These are phyloP conservation scores for Lepidium aucheri DNA, from an alignment of 345 rosid genomes.

Conservation along the genomic window DNA sequence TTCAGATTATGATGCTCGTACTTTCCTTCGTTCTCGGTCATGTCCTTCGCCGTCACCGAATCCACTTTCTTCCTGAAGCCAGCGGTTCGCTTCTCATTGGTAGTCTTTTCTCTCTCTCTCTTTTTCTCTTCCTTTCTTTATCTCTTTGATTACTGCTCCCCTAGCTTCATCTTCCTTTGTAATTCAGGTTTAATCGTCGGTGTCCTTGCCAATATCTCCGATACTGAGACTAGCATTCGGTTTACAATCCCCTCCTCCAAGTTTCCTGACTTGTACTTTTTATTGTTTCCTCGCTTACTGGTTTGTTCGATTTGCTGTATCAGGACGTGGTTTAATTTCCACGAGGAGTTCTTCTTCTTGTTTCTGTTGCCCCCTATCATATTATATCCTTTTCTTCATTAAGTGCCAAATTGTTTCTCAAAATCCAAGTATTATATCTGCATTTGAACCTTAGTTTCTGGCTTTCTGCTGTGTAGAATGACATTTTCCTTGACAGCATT, in stretches of 20 bases:
- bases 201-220: conserved; percentile 75
- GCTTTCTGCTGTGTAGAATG: background rate
- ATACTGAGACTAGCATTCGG: conserved; percentile 87
- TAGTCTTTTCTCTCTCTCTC: background rate
- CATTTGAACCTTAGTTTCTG: background rate
- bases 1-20: conserved; percentile 99
- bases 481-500: conserved; percentile 46
- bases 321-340: conserved; percentile 97
- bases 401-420: background rate
- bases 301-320: background rate
- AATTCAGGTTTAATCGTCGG: conserved; percentile 72
- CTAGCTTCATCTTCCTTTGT: background rate
- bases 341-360: conserved; percentile 92
- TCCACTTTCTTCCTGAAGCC: conserved; percentile 95
- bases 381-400: conserved; percentile 58
- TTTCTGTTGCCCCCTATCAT: conserved; percentile 93
- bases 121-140: too few relatives aligned
- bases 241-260: conserved; percentile 10
- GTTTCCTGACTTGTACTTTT: background rate
- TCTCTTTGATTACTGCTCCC: background rate
- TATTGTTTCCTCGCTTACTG: conserved; percentile 4
- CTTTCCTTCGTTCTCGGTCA: conserved; percentile 95
- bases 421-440: background rate
- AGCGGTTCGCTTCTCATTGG: conserved; percentile 97
- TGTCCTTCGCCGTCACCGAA: conserved; percentile 90